Evolutionary conservation across 2,329 filamentous ascomycete genomes (phyloP).

Genomic region (Apiospora malaysiana): DNA sequence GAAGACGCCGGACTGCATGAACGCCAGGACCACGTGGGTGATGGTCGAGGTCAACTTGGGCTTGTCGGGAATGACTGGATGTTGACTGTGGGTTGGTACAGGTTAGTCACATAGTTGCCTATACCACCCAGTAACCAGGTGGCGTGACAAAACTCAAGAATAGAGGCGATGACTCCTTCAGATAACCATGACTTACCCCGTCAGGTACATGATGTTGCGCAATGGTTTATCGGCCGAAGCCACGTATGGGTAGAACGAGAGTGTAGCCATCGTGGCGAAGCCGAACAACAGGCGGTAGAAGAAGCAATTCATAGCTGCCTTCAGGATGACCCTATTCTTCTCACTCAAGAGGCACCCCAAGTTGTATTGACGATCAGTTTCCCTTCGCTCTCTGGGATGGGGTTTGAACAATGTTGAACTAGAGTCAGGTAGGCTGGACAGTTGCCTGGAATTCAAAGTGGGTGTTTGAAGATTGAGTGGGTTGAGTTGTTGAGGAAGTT

Average conservation of each 20-base stretch:
- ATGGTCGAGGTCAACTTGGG: constrained; percentile 44
- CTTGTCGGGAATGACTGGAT: constrained; percentile 34
- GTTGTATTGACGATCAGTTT: background rate
- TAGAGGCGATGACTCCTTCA: too few relatives aligned
- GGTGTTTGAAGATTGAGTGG: background rate
- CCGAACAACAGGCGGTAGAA: background rate
- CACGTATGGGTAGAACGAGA: background rate
- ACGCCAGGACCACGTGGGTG: constrained; percentile 61
- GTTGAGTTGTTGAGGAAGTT: background rate
- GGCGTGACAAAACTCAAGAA: too few relatives aligned
- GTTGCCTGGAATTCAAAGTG: background rate
- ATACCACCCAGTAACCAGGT: background rate
- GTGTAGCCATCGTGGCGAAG: background rate
- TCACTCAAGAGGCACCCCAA: background rate
- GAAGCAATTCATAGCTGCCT: background rate
- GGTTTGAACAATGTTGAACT: too few relatives aligned
- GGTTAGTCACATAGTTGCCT: background rate
- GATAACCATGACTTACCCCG: constrained; percentile 31
- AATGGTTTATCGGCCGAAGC: constrained; percentile 16
- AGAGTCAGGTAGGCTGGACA: background rate
- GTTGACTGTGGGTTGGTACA: constrained; percentile 33
- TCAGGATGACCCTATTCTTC: background rate
- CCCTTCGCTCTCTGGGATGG: too few relatives aligned
- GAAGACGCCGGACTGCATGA: constrained; percentile 58
- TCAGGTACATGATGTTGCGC: constrained; percentile 43